phyloP scores from a whole-genome alignment of 2,329 filamentous ascomycete species.

The Geosmithia morbida region DNA sequence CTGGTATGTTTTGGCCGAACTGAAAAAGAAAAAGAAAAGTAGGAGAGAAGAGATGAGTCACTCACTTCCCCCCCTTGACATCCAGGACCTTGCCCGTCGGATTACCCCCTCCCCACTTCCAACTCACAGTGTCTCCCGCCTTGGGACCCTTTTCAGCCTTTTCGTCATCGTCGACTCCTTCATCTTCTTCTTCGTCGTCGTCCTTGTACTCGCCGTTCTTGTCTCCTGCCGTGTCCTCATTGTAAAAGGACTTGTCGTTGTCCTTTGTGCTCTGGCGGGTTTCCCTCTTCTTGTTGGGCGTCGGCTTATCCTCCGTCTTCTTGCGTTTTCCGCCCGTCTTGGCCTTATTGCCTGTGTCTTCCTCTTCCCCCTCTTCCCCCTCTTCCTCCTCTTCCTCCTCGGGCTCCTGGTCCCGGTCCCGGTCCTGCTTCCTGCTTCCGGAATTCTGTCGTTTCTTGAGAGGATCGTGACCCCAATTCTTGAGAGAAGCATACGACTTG shows the following conservation, averaged over 20 bases:
- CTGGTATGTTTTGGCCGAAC: too few relatives aligned
- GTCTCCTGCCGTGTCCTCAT: constrained; percentile 4
- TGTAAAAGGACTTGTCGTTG: constrained; percentile 7
- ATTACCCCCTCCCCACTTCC: constrained; percentile 29
- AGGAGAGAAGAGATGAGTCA: neutral
- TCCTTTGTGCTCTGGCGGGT: constrained; percentile 10
- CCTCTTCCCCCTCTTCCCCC: neutral
- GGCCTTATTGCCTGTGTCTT: neutral
- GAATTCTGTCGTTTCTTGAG: constrained; percentile 20
- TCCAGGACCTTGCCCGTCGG: constrained; percentile 28
- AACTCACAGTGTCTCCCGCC: constrained; percentile 27
- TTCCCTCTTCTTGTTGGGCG: constrained; percentile 16
- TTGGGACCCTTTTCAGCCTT: constrained; percentile 14
- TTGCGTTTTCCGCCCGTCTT: constrained; percentile 12
- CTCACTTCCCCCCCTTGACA: constrained; percentile 26
- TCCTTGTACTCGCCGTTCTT: constrained; percentile 4
- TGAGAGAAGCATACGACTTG: constrained; percentile 42
- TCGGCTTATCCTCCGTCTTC: constrained; percentile 8
- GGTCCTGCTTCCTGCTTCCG: constrained; percentile 5
- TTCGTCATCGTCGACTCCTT: constrained; percentile 5
- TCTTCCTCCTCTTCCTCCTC: constrained; percentile 1
- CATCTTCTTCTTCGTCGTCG: constrained; percentile 16
- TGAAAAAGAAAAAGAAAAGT: neutral
- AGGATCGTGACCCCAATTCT: constrained; percentile 46
- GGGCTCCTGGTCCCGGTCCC: neutral